These are phyloP conservation scores for Neoboletus subvelutipes DNA, from an alignment of 768 basidiomycete species.

Conservation along the genomic window DNA sequence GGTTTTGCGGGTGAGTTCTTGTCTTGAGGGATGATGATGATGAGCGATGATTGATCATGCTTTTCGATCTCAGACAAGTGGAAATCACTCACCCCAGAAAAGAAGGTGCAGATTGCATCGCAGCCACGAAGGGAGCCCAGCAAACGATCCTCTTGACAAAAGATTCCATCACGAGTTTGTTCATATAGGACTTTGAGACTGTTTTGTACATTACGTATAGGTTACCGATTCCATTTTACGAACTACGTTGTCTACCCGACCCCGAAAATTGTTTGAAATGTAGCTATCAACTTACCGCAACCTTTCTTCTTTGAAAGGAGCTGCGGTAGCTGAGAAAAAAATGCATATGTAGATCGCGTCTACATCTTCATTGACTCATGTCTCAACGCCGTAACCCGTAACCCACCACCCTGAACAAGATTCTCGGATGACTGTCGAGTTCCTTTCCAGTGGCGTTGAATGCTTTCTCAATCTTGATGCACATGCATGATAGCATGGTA, in stretches of 20 bases:
- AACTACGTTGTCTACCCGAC: not conserved
- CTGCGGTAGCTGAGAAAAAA: not conserved
- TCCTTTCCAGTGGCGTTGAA: not conserved
- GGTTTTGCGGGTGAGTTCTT: slow-evolving; percentile 22
- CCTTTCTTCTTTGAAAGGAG: not conserved
- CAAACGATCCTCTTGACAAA: slow-evolving; percentile 1
- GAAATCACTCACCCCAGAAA: slow-evolving; percentile 21
- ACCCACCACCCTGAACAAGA: not conserved
- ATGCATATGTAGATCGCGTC: not conserved
- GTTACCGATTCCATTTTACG: not conserved
- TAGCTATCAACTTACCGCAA: not conserved
- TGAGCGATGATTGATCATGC: not conserved
- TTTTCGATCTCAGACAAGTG: slow-evolving; percentile 21
- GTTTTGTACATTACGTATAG: slow-evolving; percentile 7
- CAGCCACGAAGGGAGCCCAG: slow-evolving; percentile 5
- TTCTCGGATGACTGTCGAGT: not conserved
- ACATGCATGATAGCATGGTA: too few species aligned
- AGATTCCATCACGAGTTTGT: not conserved
- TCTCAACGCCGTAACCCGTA: too few species aligned
- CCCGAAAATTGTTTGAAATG: not conserved
- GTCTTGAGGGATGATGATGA: not conserved
- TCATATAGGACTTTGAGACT: not conserved
- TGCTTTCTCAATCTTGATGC: too few species aligned
- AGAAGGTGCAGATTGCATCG: slow-evolving; percentile 20
- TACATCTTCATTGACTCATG: not conserved